Evolutionary conservation across 805 yeast genomes (phyloP).

Genomic region (Candida methanosorbosa): DNA sequence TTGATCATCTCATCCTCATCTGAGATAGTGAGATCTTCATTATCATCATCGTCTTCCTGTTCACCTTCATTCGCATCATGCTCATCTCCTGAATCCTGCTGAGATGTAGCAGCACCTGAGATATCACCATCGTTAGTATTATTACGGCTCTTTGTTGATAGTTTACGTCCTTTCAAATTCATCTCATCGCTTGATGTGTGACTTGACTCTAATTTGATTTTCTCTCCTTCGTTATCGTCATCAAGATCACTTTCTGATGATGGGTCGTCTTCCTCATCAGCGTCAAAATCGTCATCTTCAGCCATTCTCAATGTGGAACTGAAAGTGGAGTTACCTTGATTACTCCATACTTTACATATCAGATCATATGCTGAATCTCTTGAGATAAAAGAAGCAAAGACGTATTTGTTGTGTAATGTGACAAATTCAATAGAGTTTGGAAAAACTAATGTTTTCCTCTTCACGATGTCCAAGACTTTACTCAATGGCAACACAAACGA

Average conservation of each 20-base stretch:
- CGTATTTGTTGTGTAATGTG: constrained; percentile 53
- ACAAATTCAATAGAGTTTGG: constrained; percentile 62
- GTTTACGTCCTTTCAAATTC: not conserved
- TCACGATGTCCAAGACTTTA: constrained; percentile 57
- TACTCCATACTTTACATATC: constrained; percentile 56
- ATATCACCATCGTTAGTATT: too few relatives aligned
- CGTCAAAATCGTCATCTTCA: constrained; percentile 27
- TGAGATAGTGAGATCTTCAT: constrained; percentile 18
- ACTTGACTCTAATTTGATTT: not conserved
- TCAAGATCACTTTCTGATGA: constrained; percentile 15
- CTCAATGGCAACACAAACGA: constrained; percentile 46
- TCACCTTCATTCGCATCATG: not conserved
- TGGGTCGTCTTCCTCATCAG: constrained; percentile 20
- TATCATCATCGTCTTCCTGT: constrained; percentile 8
- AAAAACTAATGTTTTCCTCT: constrained; percentile 55
- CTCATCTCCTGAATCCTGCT: constrained; percentile 1
- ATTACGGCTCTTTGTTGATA: too few relatives aligned
- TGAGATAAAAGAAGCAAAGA: constrained; percentile 56
- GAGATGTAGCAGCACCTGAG: too few relatives aligned
- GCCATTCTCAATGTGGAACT: constrained; percentile 16
- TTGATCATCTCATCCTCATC: constrained; percentile 23
- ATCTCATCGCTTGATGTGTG: constrained; percentile 1
- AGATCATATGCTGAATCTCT: constrained; percentile 46
- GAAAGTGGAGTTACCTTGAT: constrained; percentile 15
- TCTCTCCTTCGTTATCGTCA: constrained; percentile 9